Conservation (phyloP, 306 rosid genomes). For the Vicia sativa region DNA sequence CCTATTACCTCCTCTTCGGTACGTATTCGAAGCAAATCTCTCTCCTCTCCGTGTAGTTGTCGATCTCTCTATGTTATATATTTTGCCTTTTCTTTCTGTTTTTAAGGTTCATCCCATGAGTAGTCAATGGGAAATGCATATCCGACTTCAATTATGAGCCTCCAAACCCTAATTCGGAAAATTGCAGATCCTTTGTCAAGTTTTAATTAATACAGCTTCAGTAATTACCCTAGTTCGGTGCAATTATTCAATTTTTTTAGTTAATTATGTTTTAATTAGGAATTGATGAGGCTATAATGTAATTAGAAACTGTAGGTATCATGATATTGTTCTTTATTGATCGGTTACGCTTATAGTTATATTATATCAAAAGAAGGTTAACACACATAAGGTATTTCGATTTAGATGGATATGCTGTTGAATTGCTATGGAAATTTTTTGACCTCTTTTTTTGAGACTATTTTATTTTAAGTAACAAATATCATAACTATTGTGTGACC, state of each 20-base stretch:
- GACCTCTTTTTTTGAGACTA: background rate
- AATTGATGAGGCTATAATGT: background rate
- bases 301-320: background rate
- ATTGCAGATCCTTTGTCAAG: conserved; percentile 6
- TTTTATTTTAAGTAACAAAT: background rate
- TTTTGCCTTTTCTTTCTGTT: background rate
- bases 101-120: too few relatives aligned
- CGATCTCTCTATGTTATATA: background rate
- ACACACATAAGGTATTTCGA: background rate
- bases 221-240: conserved; percentile 12
- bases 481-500: too few relatives aligned
- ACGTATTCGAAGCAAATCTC: background rate
- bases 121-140: background rate
- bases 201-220: conserved; percentile 13
- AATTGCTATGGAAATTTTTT: background rate
- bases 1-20: background rate
- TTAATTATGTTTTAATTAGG: background rate
- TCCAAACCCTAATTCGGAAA: conserved; percentile 13
- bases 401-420: background rate
- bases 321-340: background rate
- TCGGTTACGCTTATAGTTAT: background rate
- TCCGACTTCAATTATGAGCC: background rate
- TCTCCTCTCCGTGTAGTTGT: background rate
- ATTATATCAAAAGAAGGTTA: background rate
- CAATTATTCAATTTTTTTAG: conserved; percentile 1